phyloP scores from a whole-genome alignment of 1,284 basidiomycete species.

The Pyrrhoderma noxium region DNA sequence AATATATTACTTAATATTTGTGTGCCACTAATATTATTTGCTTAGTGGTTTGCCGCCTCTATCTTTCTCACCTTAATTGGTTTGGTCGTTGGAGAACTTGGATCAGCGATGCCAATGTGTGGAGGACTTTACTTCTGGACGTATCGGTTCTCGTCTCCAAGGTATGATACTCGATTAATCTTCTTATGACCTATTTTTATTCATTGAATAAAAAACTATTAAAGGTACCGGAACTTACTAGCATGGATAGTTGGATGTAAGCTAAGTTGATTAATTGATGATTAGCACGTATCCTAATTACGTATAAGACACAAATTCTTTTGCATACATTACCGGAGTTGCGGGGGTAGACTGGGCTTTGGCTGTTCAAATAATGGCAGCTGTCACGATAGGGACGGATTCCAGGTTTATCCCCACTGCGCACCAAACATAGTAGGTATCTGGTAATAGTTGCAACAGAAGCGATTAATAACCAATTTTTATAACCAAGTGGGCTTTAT shows the following conservation, averaged over 20 bases:
- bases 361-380: conserved; percentile 33
- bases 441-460: neutral
- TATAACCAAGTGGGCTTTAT: conserved; percentile 26
- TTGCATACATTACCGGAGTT: conserved; percentile 33
- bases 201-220: too few species aligned
- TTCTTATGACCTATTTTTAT: too few species aligned
- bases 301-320: conserved; percentile 30
- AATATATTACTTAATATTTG: neutral
- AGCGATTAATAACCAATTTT: conserved; percentile 24
- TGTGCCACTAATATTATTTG: neutral
- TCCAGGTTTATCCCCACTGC: conserved; percentile 26
- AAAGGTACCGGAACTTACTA: too few species aligned
- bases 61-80: conserved; percentile 26
- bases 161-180: conserved; percentile 22
- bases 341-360: conserved; percentile 40
- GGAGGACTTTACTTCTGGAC: conserved; percentile 32
- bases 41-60: conserved; percentile 25
- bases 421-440: conserved; percentile 28
- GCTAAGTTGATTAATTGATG: neutral
- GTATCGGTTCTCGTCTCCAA: conserved; percentile 19
- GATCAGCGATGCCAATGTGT: conserved; percentile 25
- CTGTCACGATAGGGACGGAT: conserved; percentile 29
- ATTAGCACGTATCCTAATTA: too few species aligned
- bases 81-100: conserved; percentile 29
- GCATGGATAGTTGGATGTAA: conserved; percentile 30